Base-by-base conservation (phyloP, 179 eudicot species). In the Silene coronaria region DNA sequence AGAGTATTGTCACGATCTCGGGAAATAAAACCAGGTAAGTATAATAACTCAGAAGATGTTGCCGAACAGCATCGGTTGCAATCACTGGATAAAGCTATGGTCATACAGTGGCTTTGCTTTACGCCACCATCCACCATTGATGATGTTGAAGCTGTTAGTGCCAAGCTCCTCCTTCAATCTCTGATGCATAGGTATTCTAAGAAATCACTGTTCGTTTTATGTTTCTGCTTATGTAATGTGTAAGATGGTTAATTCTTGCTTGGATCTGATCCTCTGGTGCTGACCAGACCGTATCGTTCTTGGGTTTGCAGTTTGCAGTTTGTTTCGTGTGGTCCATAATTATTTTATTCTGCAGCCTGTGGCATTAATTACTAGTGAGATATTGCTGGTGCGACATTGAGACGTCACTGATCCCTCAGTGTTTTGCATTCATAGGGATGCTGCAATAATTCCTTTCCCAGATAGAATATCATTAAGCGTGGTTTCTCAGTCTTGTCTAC, bases 41-140 rank as follows among this genome's bases (percentile, higher is more conserved):
- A 87, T 82, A 92, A 88, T 61, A 76, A 80, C 79, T 85, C 93
- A 46, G 78, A 87, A 45, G 91, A 86, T 79, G 89, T 92, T 59
- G 95, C 93, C 62, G 99, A 95, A 84, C 95, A 92, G 68, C 89
- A 91, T 77, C 87, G 97, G 17, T 68, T 89, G 81, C 99, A 90
- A 83, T 88, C 93, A 63, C 87, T 87, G 75, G 93, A 95, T 84
- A 94, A 95, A 83, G 97, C 99, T 75, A 89, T 85, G 95, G 96
- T 85, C 65, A 76, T 95, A 71, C 95, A 92, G 77, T 95, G 99
- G 99, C 95, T 95, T 74, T 90, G 97, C 88, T 92, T 95, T 88
- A 89, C 95, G 26, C 99, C 99, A 67, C 99, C 96, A 55, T 87
- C 97, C 46, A 87, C 93, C 42, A 86, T 87, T 72, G 85, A 79